Base-by-base conservation (phyloP, 2,329 filamentous ascomycete genomes). In the Aspergillus eucalypticola region DNA sequence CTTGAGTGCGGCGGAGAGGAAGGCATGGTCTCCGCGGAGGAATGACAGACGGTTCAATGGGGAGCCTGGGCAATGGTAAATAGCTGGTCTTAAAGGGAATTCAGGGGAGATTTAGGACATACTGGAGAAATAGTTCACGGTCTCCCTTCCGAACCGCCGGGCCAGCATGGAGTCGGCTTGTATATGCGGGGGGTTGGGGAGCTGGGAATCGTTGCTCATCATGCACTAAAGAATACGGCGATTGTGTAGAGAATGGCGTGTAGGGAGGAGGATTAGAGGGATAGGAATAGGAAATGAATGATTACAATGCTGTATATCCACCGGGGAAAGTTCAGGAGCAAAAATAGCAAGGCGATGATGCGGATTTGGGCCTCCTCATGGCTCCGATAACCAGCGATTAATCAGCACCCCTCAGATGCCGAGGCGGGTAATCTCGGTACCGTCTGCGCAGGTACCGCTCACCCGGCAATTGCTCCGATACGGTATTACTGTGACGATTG, bases 121-220 rank as follows among this genome's bases (percentile, higher is more conserved):
- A 81, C 80, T 79, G 60, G 79, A 79, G 67, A 82, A 83, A 67
- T 83, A 83, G 66, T 83, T 82, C 46, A 77, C 79, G 1, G 80
- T 80, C 67, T 83, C 81, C 68, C 71, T 79, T 54, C 81, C 81
- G 65, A 82, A 83, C 55, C 77, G 79, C 52, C 78, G 75, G 8
- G 78, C 76, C 48, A 83, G 69, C 73, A 81, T 81, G 39, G 85
- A 86, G 72, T 88, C 86, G 67, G 84, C 76, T 64, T 83, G 79
- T 59, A 81, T 75, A 73, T 87, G 84, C 39, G 84, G 83, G 54
- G 86, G 85, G 65, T 81, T 79, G 27, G 86, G 86, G 56, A 87
- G 79, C 57, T 78, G 72, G 39, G 71, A 66, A 38, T 61, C 54
- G 32, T 60, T 60, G 61, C 54, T 70, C 72, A 75, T 75, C 42